Evolutionary conservation across 2,329 filamentous ascomycete species (phyloP), one percentile per base, ranked within the genome.

Genomic region (Hypoxylon rubiginosum): DNA sequence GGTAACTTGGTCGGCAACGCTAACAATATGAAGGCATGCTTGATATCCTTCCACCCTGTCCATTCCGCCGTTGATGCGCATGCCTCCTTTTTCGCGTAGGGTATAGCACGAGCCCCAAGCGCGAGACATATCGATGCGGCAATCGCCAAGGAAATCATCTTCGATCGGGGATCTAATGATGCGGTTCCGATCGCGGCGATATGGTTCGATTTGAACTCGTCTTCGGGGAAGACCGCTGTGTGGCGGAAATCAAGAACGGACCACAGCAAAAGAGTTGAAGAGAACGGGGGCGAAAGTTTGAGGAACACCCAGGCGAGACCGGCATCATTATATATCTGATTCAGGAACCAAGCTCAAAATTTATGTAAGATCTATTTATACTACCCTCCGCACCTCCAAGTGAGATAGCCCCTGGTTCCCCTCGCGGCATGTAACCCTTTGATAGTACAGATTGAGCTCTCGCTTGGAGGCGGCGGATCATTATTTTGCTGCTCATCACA

Each of bases 11-110:
- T 53, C 26, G 24, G 15, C 4, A 7, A 26, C 36, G 66, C 79
- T 77, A 60, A 82, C 79, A 82, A 82, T 49, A 80, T 75, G 62
- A 82, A 83, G 2, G 79, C 76, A 65, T 82, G 72, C 68, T 81
- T 81, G 63, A 82, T 74, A 34, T 74, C 72, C 5, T 73, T 52
- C 76, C 77, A 82, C 10, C 77, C 79, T 0, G 74, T 72, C 78
- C 79, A 82, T 53, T 64, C 54, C 17, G 49, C 32, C 13, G 69
- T 71, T 5, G 52, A 49, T 1, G 62, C 30, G 30, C 64, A 71
- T 41, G 50, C 19, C 2, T 11, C 62, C 26, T 51, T 53, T 48
- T 5, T 57, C n/a, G 36, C 21, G 0, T 49, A 43, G 5, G 62
- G 53, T 4, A 63, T 24, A 19, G 64, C 62, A 21, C 50, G 24